These are phyloP conservation scores for Crepidotus sp. DNA, from an alignment of 1,284 basidiomycete species.

Conservation along the genomic window DNA sequence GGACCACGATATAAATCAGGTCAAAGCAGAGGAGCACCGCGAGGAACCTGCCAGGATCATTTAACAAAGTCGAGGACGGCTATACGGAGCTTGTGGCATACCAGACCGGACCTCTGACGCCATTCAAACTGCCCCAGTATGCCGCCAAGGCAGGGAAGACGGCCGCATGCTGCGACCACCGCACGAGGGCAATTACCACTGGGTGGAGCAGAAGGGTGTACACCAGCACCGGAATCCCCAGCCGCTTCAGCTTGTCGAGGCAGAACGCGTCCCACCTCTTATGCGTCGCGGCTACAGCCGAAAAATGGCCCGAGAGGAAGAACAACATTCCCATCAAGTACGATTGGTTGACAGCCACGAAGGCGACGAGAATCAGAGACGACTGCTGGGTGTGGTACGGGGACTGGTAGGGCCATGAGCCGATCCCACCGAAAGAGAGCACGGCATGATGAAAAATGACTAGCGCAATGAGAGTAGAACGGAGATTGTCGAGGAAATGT, in stretches of 20 bases:
- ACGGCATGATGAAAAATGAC: constrained; percentile 15
- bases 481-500: constrained; percentile 17
- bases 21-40: constrained; percentile 15
- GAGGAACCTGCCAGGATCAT: constrained; percentile 7
- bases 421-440: constrained; percentile 10
- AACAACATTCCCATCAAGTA: constrained; percentile 18
- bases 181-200: not conserved
- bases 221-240: constrained; percentile 14
- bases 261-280: constrained; percentile 8
- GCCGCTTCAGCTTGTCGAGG: constrained; percentile 11
- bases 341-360: constrained; percentile 13
- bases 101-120: constrained; percentile 14
- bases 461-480: constrained; percentile 12
- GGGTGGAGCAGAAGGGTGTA: constrained; percentile 11
- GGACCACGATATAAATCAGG: constrained; percentile 11
- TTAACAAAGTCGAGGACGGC: not conserved
- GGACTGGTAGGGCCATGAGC: constrained; percentile 10
- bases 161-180: constrained; percentile 1
- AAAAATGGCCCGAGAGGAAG: constrained; percentile 14
- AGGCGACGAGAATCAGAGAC: not conserved
- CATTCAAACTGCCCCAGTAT: constrained; percentile 7
- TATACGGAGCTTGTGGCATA: not conserved
- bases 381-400: constrained; percentile 5
- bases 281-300: constrained; percentile 4
- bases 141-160: constrained; percentile 3